A percentile compares a stretch with the other conserved stretches of the same genome.
These are phyloP conservation scores for Acacia acuminata DNA, from an alignment of 306 rosid genomes.

Conservation along the genomic window DNA sequence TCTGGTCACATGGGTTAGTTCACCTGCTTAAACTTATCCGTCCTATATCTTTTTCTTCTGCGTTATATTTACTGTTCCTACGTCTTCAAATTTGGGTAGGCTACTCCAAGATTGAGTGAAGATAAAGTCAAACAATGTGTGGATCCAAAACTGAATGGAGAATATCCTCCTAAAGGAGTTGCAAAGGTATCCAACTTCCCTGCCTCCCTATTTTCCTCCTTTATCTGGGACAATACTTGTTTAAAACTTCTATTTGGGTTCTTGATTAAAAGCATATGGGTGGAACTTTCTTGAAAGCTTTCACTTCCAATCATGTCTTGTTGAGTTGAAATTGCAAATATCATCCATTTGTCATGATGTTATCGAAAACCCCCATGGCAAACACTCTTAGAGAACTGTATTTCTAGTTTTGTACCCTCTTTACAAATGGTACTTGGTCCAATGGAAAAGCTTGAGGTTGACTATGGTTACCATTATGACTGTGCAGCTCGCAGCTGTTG, in stretches of 20 bases:
- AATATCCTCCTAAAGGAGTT: constrained; percentile 95
- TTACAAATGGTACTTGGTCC: constrained; percentile 3
- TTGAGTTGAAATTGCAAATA: neutral
- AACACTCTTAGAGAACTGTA: neutral
- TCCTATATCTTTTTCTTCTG: neutral
- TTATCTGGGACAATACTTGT: neutral
- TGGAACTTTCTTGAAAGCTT: neutral
- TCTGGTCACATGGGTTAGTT: constrained; percentile 90
- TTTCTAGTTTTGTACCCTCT: neutral
- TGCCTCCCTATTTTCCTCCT: neutral
- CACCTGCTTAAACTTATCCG: constrained; percentile 28
- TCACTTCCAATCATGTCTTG: neutral
- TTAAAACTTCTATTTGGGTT: neutral
- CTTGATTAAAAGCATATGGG: neutral
- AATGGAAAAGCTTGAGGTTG: constrained; percentile 27
- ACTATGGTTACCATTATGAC: constrained; percentile 29
- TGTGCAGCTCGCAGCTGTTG: constrained; percentile 95
- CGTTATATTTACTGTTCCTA: neutral
- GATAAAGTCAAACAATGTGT: constrained; percentile 98
- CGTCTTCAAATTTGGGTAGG: constrained; percentile 45
- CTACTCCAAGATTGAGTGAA: constrained; percentile 97
- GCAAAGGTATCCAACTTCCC: constrained; percentile 66
- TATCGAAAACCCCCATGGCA: no score
- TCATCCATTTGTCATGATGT: neutral
- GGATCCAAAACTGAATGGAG: constrained; percentile 96